These are phyloP conservation scores for Aegilops umbellulata DNA, from an alignment of 176 grass and related monocot genomes.

Conservation along the genomic window DNA sequence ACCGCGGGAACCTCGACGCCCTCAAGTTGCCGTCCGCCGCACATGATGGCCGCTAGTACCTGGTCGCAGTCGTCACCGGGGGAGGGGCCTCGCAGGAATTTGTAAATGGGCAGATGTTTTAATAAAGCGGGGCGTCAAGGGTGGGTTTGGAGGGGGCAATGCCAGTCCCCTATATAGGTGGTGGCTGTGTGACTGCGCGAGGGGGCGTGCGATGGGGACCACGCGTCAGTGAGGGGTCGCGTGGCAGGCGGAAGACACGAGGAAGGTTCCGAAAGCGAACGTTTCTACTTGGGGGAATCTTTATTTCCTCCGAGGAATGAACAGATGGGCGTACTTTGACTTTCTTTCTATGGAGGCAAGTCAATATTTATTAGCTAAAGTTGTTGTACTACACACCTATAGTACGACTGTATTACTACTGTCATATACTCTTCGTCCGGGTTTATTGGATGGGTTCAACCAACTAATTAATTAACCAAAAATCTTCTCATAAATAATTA, in stretches of 20 bases:
- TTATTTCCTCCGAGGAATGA: background rate
- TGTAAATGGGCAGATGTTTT: background rate
- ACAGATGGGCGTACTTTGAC: background rate
- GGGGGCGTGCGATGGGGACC: background rate
- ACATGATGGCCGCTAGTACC: constrained; percentile 41
- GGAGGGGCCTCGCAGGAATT: background rate
- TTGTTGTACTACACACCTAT: no score
- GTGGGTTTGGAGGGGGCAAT: background rate
- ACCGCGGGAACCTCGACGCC: constrained; percentile 13
- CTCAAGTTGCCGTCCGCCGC: constrained; percentile 59
- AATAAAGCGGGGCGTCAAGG: background rate
- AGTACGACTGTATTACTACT: no score
- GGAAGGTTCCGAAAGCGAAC: background rate
- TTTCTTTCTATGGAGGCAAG: background rate
- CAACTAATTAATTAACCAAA: no score
- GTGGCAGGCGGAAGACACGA: background rate
- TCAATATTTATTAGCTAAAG: no score
- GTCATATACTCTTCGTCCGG: no score
- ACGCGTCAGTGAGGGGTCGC: background rate
- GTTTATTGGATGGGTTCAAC: no score
- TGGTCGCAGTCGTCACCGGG: background rate
- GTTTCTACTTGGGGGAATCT: background rate
- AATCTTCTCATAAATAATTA: no score
- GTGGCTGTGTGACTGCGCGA: background rate
- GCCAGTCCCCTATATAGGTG: background rate